Evolutionary conservation across 208 protist genomes (phyloP).

Genomic region (Trypanosoma congolense): DNA sequence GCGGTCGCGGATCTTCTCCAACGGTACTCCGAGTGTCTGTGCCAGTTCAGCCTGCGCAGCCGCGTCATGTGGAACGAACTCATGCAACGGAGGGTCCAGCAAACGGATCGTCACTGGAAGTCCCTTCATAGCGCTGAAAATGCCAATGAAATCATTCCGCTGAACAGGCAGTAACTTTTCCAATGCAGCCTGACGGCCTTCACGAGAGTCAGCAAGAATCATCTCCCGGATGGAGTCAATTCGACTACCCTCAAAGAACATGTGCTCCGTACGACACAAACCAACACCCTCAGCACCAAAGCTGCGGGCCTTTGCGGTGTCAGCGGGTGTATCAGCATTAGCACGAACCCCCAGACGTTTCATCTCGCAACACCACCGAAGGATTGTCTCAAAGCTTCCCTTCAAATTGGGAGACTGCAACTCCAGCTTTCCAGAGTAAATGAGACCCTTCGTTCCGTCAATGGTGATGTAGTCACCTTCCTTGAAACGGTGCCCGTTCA

Average conservation of each 20-base stretch:
- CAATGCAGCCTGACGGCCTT: constrained; percentile 73
- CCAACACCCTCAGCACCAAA: constrained; percentile 95
- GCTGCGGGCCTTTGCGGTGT: constrained; percentile 57
- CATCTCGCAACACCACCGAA: constrained; percentile 75
- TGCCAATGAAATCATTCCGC: constrained; percentile 84
- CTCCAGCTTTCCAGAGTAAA: constrained; percentile 74
- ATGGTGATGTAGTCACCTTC: constrained; percentile 91
- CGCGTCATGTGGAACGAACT: constrained; percentile 91
- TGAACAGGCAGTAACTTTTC: constrained; percentile 88
- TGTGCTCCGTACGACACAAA: constrained; percentile 94
- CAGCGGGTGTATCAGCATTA: constrained; percentile 90
- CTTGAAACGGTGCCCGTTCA: constrained; percentile 51
- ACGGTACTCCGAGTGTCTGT: constrained; percentile 48
- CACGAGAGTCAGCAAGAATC: constrained; percentile 85
- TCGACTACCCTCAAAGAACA: constrained; percentile 91
- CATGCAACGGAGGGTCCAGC: constrained; percentile 94
- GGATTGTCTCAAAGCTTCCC: constrained; percentile 77
- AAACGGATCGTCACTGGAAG: constrained; percentile 90
- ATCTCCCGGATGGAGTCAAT: constrained; percentile 90
- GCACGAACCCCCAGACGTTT: constrained; percentile 81
- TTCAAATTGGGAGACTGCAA: constrained; percentile 54
- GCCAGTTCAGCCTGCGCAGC: constrained; percentile 66
- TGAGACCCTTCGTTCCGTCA: constrained; percentile 83
- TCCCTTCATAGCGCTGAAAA: constrained; percentile 90
- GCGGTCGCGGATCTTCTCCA: constrained; percentile 58